These are phyloP conservation scores for Corynespora cassiicola DNA, from an alignment of 2,329 filamentous ascomycete genomes.

Conservation along the genomic window DNA sequence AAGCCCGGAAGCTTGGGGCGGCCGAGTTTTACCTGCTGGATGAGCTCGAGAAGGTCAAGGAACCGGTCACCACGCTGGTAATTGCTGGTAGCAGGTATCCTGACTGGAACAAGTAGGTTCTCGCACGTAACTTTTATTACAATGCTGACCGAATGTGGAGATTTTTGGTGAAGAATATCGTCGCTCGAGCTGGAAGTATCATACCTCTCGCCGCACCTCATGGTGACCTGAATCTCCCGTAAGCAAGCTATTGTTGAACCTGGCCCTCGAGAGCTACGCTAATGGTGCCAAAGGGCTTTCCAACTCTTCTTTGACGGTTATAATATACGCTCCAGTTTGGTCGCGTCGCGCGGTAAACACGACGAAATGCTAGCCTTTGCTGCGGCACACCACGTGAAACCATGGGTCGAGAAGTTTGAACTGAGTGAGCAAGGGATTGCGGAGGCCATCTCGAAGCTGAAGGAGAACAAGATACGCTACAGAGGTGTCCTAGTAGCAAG, in stretches of 20 bases:
- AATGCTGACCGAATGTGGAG: constrained; percentile 4
- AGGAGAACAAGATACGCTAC: constrained; percentile 24
- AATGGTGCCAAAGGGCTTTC: constrained; percentile 13
- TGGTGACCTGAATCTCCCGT: constrained; percentile 17
- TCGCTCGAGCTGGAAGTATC: constrained; percentile 25
- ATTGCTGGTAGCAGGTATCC: constrained; percentile 26
- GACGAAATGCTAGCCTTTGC: constrained; percentile 30
- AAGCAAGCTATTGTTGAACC: constrained; percentile 3
- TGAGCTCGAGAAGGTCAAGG: constrained; percentile 24
- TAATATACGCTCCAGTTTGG: constrained; percentile 23
- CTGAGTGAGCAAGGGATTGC: constrained; percentile 24
- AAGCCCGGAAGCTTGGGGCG: constrained; percentile 23
- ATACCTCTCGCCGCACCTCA: constrained; percentile 24
- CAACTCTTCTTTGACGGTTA: constrained; percentile 25
- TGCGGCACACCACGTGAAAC: constrained; percentile 21
- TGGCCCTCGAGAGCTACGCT: background rate
- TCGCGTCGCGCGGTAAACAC: constrained; percentile 26
- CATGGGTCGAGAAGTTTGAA: constrained; percentile 25
- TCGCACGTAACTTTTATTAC: background rate
- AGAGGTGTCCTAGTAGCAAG: constrained; percentile 22
- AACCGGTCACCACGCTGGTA: constrained; percentile 24
- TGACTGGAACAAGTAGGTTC: constrained; percentile 27
- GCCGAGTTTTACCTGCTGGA: constrained; percentile 30
- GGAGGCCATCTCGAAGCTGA: constrained; percentile 22
- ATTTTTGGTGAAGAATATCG: constrained; percentile 23